Base-by-base conservation (phyloP, 768 basidiomycete genomes). In the Suillus cothurnatus region DNA sequence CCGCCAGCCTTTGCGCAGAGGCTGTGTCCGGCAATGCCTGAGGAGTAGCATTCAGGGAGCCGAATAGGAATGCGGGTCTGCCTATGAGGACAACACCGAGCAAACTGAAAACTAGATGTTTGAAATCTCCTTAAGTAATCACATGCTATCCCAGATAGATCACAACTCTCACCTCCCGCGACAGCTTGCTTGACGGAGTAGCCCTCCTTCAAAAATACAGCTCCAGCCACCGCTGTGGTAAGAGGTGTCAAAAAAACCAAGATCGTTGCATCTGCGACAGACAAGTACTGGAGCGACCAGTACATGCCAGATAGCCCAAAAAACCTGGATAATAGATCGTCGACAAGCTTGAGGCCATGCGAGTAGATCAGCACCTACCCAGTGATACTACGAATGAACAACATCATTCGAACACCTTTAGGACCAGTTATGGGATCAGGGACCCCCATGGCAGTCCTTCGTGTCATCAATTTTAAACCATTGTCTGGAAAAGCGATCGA, bases 51-150 rank as follows among this genome's bases (percentile, higher is more conserved):
- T 66, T 62, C 3, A 65, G 59, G 61, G 66, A 63, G 2, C 88
- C 90, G 70, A 97, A 96, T 8, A 97, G 70, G 60, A 88, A 86
- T 1, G 82, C 77, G 0, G 95, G 95, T 41, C 92, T 82, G 11
- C 94, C 92, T 58, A 97, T 93, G 11, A 95, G 81, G 21, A 95
- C 73, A 9, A 94, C 93, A 0, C 94, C 95, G 11, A 84, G 50
- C 32, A 96, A 81, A 74, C 92, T 90, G 59, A 84, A 81, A 15
- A 89, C 86, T 85, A 68, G n/a, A 49, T 31, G 11, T 53, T 32
- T n/a, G 3, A 60, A 45, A 53, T 23, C 52, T 31, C 50, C 19
- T 15, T 39, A 26, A 34, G 32, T 6, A 62, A 23, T 28, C 19
- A 57, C 4, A 6, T 17, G 7, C 4, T 19, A 19, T 19, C 12